These are phyloP conservation scores for Aspergillus pseudonomiae DNA, from an alignment of 2,329 filamentous ascomycete genomes.

Conservation along the genomic window DNA sequence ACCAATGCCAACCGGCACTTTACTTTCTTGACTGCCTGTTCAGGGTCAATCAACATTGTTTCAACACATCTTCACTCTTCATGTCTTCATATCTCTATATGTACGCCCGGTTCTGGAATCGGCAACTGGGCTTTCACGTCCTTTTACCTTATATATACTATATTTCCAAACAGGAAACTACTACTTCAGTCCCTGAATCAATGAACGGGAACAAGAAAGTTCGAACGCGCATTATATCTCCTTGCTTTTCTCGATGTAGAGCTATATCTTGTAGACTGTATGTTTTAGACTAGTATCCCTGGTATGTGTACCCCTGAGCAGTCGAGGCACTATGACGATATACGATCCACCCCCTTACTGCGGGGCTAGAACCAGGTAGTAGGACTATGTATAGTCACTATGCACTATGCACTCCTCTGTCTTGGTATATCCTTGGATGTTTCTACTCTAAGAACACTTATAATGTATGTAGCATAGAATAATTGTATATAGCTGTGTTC, in stretches of 20 bases:
- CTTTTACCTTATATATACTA: background rate
- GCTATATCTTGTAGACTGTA: background rate
- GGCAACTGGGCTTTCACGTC: constrained; percentile 1
- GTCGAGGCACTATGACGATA: background rate
- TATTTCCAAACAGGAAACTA: background rate
- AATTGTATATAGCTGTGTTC: too few relatives aligned
- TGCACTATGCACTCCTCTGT: background rate
- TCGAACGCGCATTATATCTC: background rate
- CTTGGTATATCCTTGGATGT: too few relatives aligned
- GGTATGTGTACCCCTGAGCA: background rate
- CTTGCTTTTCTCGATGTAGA: background rate
- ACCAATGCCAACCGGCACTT: background rate
- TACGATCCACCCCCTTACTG: background rate
- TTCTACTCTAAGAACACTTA: too few relatives aligned
- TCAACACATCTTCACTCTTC: background rate
- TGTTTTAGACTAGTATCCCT: background rate
- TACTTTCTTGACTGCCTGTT: constrained; percentile 1
- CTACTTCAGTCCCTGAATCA: background rate
- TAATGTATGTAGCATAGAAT: too few relatives aligned
- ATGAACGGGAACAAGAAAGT: background rate
- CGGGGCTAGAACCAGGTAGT: background rate
- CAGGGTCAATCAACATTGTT: background rate
- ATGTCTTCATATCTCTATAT: background rate
- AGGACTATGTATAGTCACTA: background rate
- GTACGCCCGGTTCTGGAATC: constrained; percentile 14